phyloP scores from a whole-genome alignment of 2,329 filamentous ascomycete species.

The Sclerotinia trifoliorum region DNA sequence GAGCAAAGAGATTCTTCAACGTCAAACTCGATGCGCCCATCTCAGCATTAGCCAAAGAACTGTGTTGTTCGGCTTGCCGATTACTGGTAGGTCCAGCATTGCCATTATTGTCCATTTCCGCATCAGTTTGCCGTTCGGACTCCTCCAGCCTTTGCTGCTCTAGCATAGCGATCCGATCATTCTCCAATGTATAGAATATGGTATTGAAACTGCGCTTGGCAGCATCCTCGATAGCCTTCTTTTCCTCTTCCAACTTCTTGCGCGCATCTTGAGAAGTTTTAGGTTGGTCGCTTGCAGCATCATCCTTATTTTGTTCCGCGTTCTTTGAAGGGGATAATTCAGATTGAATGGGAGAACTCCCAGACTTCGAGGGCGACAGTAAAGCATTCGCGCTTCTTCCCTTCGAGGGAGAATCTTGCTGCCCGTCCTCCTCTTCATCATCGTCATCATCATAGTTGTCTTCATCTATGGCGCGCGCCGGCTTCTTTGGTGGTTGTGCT shows the following conservation, averaged over 20 bases:
- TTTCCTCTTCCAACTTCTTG: slow-evolving; percentile 88
- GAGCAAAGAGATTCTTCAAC: slow-evolving; percentile 92
- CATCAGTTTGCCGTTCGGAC: slow-evolving; percentile 92
- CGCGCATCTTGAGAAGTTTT: slow-evolving; percentile 84
- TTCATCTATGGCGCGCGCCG: slow-evolving; percentile 75
- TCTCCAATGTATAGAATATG: slow-evolving; percentile 91
- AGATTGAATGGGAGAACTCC: slow-evolving; percentile 61
- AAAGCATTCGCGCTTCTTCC: slow-evolving; percentile 51
- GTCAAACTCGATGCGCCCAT: slow-evolving; percentile 94
- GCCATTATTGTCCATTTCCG: slow-evolving; percentile 77
- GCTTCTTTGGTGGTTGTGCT: slow-evolving; percentile 62
- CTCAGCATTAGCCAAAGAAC: slow-evolving; percentile 89
- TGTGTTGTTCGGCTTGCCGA: slow-evolving; percentile 65
- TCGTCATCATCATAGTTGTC: slow-evolving; percentile 86
- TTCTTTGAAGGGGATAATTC: slow-evolving; percentile 53
- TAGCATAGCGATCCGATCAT: slow-evolving; percentile 92
- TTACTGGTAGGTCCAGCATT: slow-evolving; percentile 52
- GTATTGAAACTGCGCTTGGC: slow-evolving; percentile 90
- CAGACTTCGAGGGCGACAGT: slow-evolving; percentile 68
- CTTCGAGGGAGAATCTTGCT: slow-evolving; percentile 53
- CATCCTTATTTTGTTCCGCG: slow-evolving; percentile 52
- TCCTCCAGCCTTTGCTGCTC: slow-evolving; percentile 97
- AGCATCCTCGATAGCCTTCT: slow-evolving; percentile 84
- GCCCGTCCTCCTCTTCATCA: slow-evolving; percentile 62
- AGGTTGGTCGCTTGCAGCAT: slow-evolving; percentile 51